Base-by-base conservation (phyloP, 202 grass and related monocot genomes). In the Carex arenaria region DNA sequence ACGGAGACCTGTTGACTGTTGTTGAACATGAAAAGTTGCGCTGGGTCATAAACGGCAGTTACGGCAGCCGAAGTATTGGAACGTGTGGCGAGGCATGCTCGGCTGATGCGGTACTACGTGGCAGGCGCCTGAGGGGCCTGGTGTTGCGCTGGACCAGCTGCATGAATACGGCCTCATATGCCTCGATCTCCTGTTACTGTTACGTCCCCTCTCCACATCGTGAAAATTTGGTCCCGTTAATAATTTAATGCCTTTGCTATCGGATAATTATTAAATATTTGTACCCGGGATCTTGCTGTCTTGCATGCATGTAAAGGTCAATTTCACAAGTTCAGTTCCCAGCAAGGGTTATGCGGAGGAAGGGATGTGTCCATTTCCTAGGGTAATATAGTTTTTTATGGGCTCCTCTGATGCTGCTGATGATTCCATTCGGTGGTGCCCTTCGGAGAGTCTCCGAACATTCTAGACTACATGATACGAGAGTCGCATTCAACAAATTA, bases 21-120 rank as follows among this genome's bases (percentile, higher is more conserved):
- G 53, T 31, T 43, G 59, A 66, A 17, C 15, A 26, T 32, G 14
- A 17, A 81, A 81, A 66, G 36, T 81, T 22, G 3, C 5, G 8
- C 5, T 18, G 22, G 61, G 78, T 61, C 26, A 73, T 14, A 7
- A 51, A 52, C 70, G 20, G 47, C 47, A 3, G 71, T 31, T 6
- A 59, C 28, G 47, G 64, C 31, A 20, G 43, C 5, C 15, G 60
- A 81, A 60, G 78, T 11, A 28, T 45, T 31, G 40, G 47, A 34
- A 63, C 8, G 4, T 61, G 54, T 12, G 4, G 19, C 47, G 3
- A 9, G 65, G 7, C 61, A 87, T 79, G 87, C 92, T 89, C 86
- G 85, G 87, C 85, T 79, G 70, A 75, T 62, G 60, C 72, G 0
- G 2, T 79, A 63, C 68, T 23, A 93, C 92, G 92, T 94, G 89